A percentile compares a stretch with the other conserved stretches of the same genome.
Evolutionary conservation across 1,139 yeast species (phyloP).

Genomic region (Pneumocystis wakefieldiae): DNA sequence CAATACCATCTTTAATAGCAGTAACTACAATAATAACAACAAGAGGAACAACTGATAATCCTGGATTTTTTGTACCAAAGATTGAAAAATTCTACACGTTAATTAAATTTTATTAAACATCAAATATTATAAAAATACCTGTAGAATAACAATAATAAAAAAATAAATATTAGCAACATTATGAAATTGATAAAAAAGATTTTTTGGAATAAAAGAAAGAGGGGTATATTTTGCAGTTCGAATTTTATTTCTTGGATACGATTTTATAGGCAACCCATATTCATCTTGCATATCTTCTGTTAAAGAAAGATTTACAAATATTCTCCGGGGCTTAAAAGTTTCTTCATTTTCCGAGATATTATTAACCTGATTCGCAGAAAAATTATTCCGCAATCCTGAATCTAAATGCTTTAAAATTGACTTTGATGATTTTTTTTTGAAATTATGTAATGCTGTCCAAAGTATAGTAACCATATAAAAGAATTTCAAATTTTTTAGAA

Average conservation of each 20-base stretch:
- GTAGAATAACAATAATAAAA: conserved; percentile 63
- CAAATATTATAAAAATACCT: conserved; percentile 24
- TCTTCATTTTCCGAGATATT: neutral
- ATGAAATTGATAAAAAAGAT: conserved; percentile 60
- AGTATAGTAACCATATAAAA: neutral
- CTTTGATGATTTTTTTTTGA: neutral
- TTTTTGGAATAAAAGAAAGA: conserved; percentile 72
- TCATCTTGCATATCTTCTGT: conserved; percentile 28
- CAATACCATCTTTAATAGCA: conserved; percentile 84
- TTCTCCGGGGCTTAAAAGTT: neutral
- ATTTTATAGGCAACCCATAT: conserved; percentile 42
- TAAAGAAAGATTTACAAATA: neutral
- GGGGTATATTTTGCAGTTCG: conserved; percentile 95
- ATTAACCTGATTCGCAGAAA: neutral
- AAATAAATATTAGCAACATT: conserved; percentile 86
- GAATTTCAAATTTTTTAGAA: neutral
- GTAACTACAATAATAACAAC: conserved; percentile 81
- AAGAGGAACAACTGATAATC: conserved; percentile 81
- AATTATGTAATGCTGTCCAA: neutral
- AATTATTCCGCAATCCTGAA: neutral
- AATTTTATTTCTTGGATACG: conserved; percentile 74
- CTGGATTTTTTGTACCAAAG: conserved; percentile 85
- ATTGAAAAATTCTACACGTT: conserved; percentile 44
- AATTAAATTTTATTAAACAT: neutral
- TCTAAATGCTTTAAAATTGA: neutral